Evolutionary conservation across 2,329 filamentous ascomycete genomes (phyloP).

Genomic region (Colletotrichum sp.): DNA sequence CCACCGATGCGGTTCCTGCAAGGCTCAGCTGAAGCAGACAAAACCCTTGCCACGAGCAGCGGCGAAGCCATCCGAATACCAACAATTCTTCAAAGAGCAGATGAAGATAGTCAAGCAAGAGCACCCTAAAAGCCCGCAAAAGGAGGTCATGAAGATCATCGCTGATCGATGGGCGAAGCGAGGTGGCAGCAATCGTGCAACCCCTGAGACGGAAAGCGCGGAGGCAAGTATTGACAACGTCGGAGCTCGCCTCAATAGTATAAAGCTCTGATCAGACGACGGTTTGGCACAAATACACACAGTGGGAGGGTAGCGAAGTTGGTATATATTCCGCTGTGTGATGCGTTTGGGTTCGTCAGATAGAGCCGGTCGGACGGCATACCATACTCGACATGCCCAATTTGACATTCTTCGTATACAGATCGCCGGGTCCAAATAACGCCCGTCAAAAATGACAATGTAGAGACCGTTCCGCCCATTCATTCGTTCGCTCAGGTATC

Average conservation of each 20-base stretch:
- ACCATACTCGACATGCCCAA: background rate
- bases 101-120: constrained; percentile 65
- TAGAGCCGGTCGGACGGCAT: background rate
- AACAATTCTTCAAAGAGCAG: constrained; percentile 67
- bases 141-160: constrained; percentile 72
- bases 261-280: background rate
- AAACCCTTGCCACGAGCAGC: constrained; percentile 72
- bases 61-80: constrained; percentile 47
- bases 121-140: constrained; percentile 64
- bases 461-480: background rate
- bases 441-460: background rate
- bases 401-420: background rate
- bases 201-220: background rate
- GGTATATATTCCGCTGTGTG: background rate
- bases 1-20: constrained; percentile 81
- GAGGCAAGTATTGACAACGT: background rate
- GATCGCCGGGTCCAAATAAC: background rate
- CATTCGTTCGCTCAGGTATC: background rate
- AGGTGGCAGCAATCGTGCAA: constrained; percentile 38
- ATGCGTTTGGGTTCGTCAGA: background rate
- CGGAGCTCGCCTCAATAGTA: background rate
- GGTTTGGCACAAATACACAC: background rate
- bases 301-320: background rate
- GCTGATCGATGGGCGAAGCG: constrained; percentile 65
- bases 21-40: constrained; percentile 72